Evolutionary conservation across 23 red algal genomes (phyloP), one percentile per base, ranked within the genome.

Genomic region (Gracilaria domingensis): DNA sequence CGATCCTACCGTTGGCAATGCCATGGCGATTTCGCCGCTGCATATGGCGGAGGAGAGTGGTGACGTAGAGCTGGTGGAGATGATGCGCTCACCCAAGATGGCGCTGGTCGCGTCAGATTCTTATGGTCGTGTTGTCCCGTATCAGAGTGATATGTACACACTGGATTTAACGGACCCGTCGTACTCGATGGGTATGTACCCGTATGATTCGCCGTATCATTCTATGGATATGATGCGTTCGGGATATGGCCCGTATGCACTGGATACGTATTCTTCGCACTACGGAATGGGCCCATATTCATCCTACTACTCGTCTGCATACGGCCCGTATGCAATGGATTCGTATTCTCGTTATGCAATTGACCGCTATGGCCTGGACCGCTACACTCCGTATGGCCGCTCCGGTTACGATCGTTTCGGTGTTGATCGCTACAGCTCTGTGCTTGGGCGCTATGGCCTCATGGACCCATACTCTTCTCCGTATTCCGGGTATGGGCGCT

Each of bases 381-480:
- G 72, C 0, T 40, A 73, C 67, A 40, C 35, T 37, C 67, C 72
- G 23, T 25, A 40, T 24, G 39, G 28, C 9, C 39, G 12, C 72
- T 28, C 4, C 21, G 72, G 40, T 2, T 48, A 25, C 20, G 72
- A 50, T 50, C 39, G 72, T 34, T 48, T 48, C 13, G 38, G 23
- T 24, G 7, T 50, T 7, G 23, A 77, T 25, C 72, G 72, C 72
- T 51, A 77, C 72, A 77, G n/a, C 45, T 48, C 72, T 18, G 39
- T 51, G n/a, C 50, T 77, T 77, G 72, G 72, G 11, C 72, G 72
- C 72, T 77, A 77, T 28, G 72, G 72, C 21, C 72, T 77, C 72
- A 77, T 77, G 21, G 39, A 77, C 18, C 28, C 40, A 4, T 30
- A 50, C 39, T 8, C 1, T 20, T 25, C 51, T 55, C 51, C 72